Evolutionary conservation across 2,329 filamentous ascomycete species (phyloP), one percentile per base, ranked within the genome.

Genomic region (Penicillium sp.): DNA sequence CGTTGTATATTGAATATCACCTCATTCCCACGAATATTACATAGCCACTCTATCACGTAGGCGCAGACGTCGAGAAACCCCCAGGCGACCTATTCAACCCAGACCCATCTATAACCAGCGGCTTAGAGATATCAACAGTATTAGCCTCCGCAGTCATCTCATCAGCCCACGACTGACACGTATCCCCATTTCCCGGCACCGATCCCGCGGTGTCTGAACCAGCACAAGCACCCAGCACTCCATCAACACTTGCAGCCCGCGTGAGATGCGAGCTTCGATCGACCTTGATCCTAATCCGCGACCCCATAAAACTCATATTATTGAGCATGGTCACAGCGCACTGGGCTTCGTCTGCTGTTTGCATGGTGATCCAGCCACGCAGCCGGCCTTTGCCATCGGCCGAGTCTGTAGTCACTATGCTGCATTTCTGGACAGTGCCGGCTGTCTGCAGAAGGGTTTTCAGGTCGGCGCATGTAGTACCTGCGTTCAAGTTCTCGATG

Each of bases 261-360:
- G n/a, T 34, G 4, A 34, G 23, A 25, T 27, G 31, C 16, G 18
- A 27, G 1, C 46, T 48, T 21, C 60, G 61, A 48, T 73, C 67
- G 46, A 75, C 56, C 46, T 66, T 63, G 7, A 75, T 68, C 31
- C 67, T 60, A 32, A 76, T 72, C 10, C 59, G 68, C 1, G 63
- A 61, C 1, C 69, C 71, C 53, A 67, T 66, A 49, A 75, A 71
- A 6, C 58, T 55, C 16, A 66, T 56, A 32, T 71, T 72, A 55
- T 75, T 70, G 50, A 71, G 69, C 46, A 67, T 61, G 1, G 56
- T 55, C 21, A 72, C 63, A 13, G 69, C 70, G n/a, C 64, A 63
- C 50, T 68, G 68, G 5, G 73, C 73, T 34, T 74, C 71, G 1
- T 75, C 72, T 13, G 62, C 57, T 10, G 58, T 68, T 37, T 57